Conservation (phyloP, 306 rosid species). For the Rubus idaeus region DNA sequence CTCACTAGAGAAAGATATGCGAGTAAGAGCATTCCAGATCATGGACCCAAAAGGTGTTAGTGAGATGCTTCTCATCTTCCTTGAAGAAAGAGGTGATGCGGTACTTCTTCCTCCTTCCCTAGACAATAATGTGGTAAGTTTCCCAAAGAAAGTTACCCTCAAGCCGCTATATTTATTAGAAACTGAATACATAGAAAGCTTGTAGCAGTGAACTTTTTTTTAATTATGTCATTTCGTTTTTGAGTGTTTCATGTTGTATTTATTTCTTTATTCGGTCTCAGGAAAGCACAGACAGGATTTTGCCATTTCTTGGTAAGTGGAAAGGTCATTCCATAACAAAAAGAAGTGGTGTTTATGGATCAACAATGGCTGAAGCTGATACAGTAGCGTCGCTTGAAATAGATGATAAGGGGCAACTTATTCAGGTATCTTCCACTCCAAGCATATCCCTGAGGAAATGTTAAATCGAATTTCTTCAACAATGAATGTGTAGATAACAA, state of each 20-base stretch:
- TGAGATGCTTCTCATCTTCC: constrained; percentile 81
- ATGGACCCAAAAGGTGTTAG: constrained; percentile 85
- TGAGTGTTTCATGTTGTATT: background rate
- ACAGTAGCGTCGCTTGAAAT: constrained; percentile 63
- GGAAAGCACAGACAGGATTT: constrained; percentile 49
- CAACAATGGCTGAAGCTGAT: constrained; percentile 76
- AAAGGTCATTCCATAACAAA: constrained; percentile 82
- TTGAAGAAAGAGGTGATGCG: constrained; percentile 75
- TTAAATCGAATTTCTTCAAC: background rate
- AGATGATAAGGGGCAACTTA: constrained; percentile 59
- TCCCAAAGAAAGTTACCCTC: background rate
- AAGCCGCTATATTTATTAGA: background rate
- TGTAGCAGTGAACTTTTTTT: constrained; percentile 1
- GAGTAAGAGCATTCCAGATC: constrained; percentile 89
- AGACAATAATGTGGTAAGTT: constrained; percentile 42
- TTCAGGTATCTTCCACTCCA: constrained; percentile 63
- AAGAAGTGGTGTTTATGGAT: constrained; percentile 94
- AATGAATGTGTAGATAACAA: background rate
- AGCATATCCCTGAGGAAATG: background rate
- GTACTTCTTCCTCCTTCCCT: constrained; percentile 46
- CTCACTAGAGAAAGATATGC: constrained; percentile 60
- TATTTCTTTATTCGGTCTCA: constrained; percentile 22
- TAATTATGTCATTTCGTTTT: background rate
- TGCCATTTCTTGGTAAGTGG: constrained; percentile 90
- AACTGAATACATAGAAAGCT: background rate